Base-by-base conservation (phyloP, 75 land plant species). In the Picea glauca region DNA sequence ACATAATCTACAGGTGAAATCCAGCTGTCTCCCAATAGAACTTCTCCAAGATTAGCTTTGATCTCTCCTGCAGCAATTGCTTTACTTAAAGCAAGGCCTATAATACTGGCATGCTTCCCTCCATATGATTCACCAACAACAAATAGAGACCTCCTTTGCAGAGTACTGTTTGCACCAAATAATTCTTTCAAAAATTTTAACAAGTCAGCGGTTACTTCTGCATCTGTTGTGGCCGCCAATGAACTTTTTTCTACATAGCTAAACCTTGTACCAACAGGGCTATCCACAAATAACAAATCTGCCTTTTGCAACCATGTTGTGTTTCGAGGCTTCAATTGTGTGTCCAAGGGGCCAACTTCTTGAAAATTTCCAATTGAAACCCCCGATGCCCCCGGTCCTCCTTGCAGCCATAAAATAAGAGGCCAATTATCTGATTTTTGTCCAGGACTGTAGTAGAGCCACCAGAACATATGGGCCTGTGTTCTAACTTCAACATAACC, bases 101-200 rank as follows among this genome's bases (percentile, higher is more conserved):
- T 26, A 0, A 26, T 26, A 26, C 26, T 26, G 26, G 95, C 95
- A 86, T 79, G 88, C 73, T 91, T 95, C 56, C 98, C 95, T 64
- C 98, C 98, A 84, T 95, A 95, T 43, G 95, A 93, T 83, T 95
- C 95, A 73, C 93, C 95, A 26, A 91, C 90, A 20, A 95, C 65
- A 70, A 77, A 95, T 35, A 95, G 80, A 60, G 92, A 90, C 70
- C 86, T 89, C 61, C 81, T 85, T 70, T 89, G 90, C 1, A 95
- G 87, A 4, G 21, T 60, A 13, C 31, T 57, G 70, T 88, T 87
- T 14, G 46, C 75, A 40, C 85, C 38, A 35, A 92, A 30, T 91
- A 72, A 61, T 80, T 33, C 20, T 26, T 76, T 80, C 73, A 95
- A 72, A 72, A 93, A 82, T 38, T 72, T 80, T 31, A 91, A 84